Conservation (phyloP, 2,329 filamentous ascomycete species). For the Myriangium duriaei region DNA sequence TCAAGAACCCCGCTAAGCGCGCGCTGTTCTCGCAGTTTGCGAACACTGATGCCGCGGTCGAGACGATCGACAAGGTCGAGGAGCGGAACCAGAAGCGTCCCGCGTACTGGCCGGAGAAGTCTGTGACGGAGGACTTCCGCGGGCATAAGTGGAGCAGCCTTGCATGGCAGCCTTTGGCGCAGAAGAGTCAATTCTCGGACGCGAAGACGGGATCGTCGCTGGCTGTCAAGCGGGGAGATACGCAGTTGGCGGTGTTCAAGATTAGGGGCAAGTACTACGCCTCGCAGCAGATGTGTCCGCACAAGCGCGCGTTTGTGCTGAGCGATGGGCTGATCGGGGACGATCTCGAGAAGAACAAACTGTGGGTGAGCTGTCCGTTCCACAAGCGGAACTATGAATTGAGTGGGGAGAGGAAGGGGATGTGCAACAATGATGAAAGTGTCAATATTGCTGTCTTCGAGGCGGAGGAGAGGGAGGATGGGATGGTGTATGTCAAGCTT, state of each 20-base stretch:
- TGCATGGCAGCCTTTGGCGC: constrained; percentile 69
- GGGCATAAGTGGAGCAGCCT: constrained; percentile 53
- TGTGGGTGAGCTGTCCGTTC: constrained; percentile 79
- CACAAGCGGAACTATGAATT: constrained; percentile 87
- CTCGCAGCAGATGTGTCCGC: constrained; percentile 88
- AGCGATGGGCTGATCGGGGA: constrained; percentile 75
- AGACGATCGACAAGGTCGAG: constrained; percentile 52
- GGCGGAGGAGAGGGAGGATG: constrained; percentile 61
- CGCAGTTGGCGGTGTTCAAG: constrained; percentile 78
- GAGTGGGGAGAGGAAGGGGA: constrained; percentile 49
- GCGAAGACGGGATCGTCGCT: constrained; percentile 61
- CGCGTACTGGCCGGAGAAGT: constrained; percentile 62
- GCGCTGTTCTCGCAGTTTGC: constrained; percentile 70
- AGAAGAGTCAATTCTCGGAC: constrained; percentile 55
- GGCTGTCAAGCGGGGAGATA: constrained; percentile 74
- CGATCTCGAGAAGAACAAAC: constrained; percentile 43
- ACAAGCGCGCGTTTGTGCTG: constrained; percentile 82
- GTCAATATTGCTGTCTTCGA: constrained; percentile 75
- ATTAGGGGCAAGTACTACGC: constrained; percentile 70
- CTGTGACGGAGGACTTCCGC: constrained; percentile 59
- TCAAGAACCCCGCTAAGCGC: constrained; percentile 54
- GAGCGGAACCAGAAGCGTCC: constrained; percentile 66
- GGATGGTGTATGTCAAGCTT: constrained; percentile 66
- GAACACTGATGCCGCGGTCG: constrained; percentile 60
- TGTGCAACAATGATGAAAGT: constrained; percentile 60